Evolutionary conservation across 257 asterid genomes (phyloP).

Genomic region (Solanum ossicruentum): DNA sequence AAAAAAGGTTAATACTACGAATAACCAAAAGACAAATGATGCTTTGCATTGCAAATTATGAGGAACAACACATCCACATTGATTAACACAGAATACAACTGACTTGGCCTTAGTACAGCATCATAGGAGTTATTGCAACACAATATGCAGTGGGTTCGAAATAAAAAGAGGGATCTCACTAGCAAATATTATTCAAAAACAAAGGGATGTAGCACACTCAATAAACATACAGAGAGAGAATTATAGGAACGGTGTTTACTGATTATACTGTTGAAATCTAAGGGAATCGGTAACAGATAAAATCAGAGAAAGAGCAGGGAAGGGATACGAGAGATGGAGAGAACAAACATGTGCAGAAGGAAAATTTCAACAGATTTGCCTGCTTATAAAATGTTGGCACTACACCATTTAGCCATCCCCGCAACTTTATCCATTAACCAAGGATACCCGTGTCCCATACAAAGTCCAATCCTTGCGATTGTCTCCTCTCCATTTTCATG

Average conservation of each 20-base stretch:
- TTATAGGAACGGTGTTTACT: background rate
- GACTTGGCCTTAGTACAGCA: background rate
- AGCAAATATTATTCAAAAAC: background rate
- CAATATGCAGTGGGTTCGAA: background rate
- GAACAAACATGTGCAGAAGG: background rate
- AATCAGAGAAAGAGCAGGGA: background rate
- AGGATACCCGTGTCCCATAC: background rate
- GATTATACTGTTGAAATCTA: background rate
- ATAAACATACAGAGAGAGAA: background rate
- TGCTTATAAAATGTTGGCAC: background rate
- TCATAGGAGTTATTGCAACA: background rate
- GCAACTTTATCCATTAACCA: background rate
- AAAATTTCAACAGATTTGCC: background rate
- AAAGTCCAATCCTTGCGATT: background rate
- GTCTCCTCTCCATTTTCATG: background rate
- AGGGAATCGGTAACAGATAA: background rate
- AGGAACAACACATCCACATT: background rate
- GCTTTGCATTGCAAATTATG: background rate
- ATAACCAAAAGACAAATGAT: background rate
- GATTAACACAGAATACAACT: background rate
- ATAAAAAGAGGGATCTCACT: background rate
- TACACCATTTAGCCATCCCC: background rate
- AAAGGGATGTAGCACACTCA: background rate
- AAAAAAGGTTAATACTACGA: background rate
- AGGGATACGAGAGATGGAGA: background rate